phyloP scores from a whole-genome alignment of 2,329 filamentous ascomycete genomes.

The Talaromyces sp. region DNA sequence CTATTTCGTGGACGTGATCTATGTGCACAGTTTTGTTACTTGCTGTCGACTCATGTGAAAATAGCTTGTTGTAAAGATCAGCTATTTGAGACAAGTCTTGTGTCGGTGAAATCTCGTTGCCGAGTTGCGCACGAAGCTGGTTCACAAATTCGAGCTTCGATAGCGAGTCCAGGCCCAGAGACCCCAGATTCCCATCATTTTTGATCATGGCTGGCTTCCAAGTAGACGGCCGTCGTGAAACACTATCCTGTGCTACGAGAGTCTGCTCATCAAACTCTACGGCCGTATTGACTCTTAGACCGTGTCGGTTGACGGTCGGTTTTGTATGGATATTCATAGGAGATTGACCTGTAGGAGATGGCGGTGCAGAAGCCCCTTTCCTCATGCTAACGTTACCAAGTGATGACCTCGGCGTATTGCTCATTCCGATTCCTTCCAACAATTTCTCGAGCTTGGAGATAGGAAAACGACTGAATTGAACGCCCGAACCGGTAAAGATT shows the following conservation, averaged over 20 bases:
- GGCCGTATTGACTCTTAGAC: not conserved
- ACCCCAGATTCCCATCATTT: not conserved
- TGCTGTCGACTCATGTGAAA: not conserved
- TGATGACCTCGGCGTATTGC: not conserved
- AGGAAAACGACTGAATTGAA: constrained; percentile 10
- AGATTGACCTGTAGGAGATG: not conserved
- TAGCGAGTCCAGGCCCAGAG: constrained; percentile 10
- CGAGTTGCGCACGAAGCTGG: not conserved
- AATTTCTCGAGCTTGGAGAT: constrained; percentile 15
- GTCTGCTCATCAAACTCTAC: constrained; percentile 9
- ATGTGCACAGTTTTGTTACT: not conserved
- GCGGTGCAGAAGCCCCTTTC: not conserved
- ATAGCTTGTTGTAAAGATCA: constrained; percentile 11
- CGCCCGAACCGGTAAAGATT: constrained; percentile 13
- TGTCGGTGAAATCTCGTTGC: not conserved
- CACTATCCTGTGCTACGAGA: constrained; percentile 7
- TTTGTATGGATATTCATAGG: not conserved
- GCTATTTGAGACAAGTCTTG: not conserved
- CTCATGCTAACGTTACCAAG: not conserved
- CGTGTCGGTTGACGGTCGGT: not conserved
- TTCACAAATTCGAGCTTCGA: constrained; percentile 16
- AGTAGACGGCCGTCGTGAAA: not conserved
- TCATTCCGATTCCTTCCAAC: constrained; percentile 6
- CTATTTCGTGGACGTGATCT: constrained; percentile 4
- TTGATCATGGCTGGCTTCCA: constrained; percentile 11